Conservation (phyloP, 306 rosid species). For the Cucurbita pepo region DNA sequence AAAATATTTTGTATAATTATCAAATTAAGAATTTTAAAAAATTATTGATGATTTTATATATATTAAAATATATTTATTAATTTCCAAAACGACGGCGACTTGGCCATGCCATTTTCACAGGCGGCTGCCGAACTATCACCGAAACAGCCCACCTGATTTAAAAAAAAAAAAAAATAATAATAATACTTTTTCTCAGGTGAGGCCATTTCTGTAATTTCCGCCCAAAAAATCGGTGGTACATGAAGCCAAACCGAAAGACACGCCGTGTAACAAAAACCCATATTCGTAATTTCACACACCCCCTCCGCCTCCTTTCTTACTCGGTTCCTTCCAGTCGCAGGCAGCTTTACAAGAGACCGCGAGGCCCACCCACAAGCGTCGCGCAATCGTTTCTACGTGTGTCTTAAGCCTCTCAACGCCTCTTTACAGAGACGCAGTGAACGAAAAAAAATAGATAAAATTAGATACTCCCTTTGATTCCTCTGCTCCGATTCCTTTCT, state of each 20-base stretch:
- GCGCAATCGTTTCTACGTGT: constrained; percentile 4
- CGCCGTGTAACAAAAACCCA: not conserved
- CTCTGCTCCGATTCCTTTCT: not conserved
- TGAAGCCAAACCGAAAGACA: not conserved
- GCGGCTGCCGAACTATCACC: not conserved
- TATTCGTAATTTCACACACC: not conserved
- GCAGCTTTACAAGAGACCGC: not conserved
- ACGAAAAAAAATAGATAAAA: not conserved
- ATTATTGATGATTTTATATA: too few species aligned
- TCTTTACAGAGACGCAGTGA: not conserved
- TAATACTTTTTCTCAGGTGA: not conserved
- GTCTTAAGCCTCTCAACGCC: not conserved
- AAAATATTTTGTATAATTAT: too few species aligned
- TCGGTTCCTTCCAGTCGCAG: not conserved
- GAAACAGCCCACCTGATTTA: not conserved
- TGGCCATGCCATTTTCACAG: not conserved
- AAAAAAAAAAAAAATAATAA: not conserved
- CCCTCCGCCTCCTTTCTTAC: not conserved
- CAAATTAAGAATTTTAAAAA: too few species aligned
- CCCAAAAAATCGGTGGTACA: not conserved
- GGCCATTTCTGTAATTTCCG: not conserved
- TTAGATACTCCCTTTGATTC: not conserved
- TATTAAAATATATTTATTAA: not conserved
- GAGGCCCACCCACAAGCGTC: not conserved
- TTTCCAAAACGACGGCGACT: not conserved